Conservation (phyloP, 2,329 filamentous ascomycete genomes). For the Aspergillus transmontanensis region DNA sequence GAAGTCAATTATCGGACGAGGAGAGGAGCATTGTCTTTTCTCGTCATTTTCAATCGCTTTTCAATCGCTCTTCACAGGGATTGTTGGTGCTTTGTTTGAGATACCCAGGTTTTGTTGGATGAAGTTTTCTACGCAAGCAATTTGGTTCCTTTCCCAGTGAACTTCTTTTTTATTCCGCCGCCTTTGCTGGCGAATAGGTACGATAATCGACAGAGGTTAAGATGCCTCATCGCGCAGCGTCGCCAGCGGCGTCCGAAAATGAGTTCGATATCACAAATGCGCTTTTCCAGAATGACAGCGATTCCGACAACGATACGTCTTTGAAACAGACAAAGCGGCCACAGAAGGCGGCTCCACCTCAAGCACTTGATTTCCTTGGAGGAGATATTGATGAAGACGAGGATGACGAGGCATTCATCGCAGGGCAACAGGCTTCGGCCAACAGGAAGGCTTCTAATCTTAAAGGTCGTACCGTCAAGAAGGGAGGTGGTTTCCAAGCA, state of each 20-base stretch:
- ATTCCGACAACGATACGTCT: constrained; percentile 45
- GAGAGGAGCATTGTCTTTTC: background rate
- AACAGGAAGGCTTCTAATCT: constrained; percentile 83
- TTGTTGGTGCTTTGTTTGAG: background rate
- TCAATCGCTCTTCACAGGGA: background rate
- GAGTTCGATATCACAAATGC: constrained; percentile 87
- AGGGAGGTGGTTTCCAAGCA: constrained; percentile 93
- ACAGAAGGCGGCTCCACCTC: constrained; percentile 34
- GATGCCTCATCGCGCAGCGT: constrained; percentile 75
- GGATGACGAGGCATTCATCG: constrained; percentile 86
- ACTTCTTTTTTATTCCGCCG: background rate
- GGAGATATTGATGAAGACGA: constrained; percentile 59
- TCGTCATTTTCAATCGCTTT: background rate
- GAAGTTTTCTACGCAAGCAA: background rate
- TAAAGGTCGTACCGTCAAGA: constrained; percentile 85
- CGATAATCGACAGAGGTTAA: constrained; percentile 15
- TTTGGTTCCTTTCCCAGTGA: background rate
- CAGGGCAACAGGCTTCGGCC: constrained; percentile 79
- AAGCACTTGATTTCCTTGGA: constrained; percentile 59
- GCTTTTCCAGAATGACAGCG: constrained; percentile 65
- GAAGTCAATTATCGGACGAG: background rate
- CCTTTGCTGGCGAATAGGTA: background rate
- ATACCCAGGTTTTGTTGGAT: background rate
- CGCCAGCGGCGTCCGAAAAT: constrained; percentile 82
- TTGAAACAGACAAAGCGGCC: constrained; percentile 55